Base-by-base conservation (phyloP, 1,284 basidiomycete species). In the Ceratobasidium theobromae region DNA sequence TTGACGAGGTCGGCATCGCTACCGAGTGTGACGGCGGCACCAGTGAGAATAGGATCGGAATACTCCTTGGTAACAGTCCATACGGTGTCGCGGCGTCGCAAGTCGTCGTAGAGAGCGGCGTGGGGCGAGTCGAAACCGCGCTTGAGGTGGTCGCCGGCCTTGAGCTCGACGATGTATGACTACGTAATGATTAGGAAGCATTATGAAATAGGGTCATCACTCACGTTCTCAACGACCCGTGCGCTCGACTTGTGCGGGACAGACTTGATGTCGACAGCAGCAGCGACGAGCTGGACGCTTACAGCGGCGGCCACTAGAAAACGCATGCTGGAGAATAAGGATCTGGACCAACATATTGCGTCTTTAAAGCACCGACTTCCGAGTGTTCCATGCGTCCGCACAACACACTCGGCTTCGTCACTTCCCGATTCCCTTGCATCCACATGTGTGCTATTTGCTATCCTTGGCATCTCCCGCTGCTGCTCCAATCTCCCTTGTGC, bases 41-140 rank as follows among this genome's bases (percentile, higher is more conserved):
- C 60, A 14, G 49, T 53, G 25, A 64, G 40, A 3, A 64, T 21
- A 3, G 8, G 16, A 18, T 32, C 40, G 16, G 33, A 18, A 38
- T 64, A 64, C 38, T 64, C 60, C 18, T 32, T 64, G 6, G 23
- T 41, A 1, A 27, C 33, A 12, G 18, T 18, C 60, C 60, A 64
- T 14, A 4, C 21, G 8, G 45, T 51, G 16, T 41, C 40, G 51
- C 62, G 62, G 14, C 18, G 16, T 4, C 25, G 11, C 14, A 65
- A 51, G 40, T 65, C 60, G 27, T 65, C 49, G 12, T 65, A 65
- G 9, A 65, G 51, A 14, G 53, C 60, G 1, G 33, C 60, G 18
- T 65, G 60, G 9, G 60, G 60, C 11, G 60, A 53, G 12, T 38
- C 21, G 40, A 65, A 65, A 18, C 60, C 60, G 28, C 60, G 60